Evolutionary conservation across 2,329 filamentous ascomycete genomes (phyloP).

Genomic region (Xylariaceae sp.): DNA sequence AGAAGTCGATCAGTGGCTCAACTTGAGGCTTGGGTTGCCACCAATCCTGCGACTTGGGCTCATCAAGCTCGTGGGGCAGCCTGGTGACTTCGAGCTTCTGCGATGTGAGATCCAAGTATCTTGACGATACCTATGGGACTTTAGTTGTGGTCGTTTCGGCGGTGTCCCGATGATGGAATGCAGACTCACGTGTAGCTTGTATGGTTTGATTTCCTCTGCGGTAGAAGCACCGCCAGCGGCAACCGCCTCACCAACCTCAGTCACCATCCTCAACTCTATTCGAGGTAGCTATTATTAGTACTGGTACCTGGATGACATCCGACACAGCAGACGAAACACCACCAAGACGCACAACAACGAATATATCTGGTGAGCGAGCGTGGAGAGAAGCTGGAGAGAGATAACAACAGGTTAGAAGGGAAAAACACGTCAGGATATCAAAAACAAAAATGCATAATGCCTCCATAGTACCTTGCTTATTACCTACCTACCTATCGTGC

Average conservation of each 20-base stretch:
- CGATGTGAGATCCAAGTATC: constrained; percentile 62
- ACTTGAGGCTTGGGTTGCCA: constrained; percentile 58
- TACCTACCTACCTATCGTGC: constrained; percentile 2
- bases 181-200: constrained; percentile 52
- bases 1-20: constrained; percentile 63
- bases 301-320: constrained; percentile 5
- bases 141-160: constrained; percentile 18
- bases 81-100: constrained; percentile 65
- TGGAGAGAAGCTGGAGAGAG: not conserved
- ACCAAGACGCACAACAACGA: not conserved
- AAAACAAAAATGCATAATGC: too few relatives aligned
- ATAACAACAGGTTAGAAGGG: constrained; percentile 1
- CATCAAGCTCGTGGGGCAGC: constrained; percentile 54
- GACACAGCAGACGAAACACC: constrained; percentile 7
- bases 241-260: constrained; percentile 22
- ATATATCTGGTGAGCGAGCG: constrained; percentile 1
- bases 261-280: constrained; percentile 19
- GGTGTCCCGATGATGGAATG: not conserved
- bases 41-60: constrained; percentile 46
- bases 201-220: constrained; percentile 45
- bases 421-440: not conserved
- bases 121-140: constrained; percentile 53
- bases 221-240: constrained; percentile 25
- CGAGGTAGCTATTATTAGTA: not conserved
- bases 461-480: too few relatives aligned